A percentile compares a stretch with the other conserved stretches of the same genome.
These are phyloP conservation scores for Chondrus crispus DNA, from an alignment of 23 red algal species.

Conservation along the genomic window DNA sequence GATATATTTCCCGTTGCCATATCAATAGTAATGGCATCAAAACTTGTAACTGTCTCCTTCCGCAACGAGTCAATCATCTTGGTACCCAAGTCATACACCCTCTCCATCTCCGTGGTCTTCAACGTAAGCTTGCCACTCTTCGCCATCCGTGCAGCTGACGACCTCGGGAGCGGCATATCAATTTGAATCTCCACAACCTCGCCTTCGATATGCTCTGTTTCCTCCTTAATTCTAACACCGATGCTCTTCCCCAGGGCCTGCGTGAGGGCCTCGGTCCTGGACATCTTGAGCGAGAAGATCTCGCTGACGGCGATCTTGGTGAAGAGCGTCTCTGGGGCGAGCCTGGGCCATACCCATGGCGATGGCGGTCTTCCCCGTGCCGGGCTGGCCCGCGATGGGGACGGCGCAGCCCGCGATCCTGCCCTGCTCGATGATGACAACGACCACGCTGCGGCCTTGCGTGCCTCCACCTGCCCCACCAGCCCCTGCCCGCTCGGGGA, in stretches of 20 bases:
- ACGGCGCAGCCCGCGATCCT: conserved; percentile 78
- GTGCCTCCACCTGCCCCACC: conserved; percentile 80
- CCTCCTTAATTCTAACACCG: conserved; percentile 89
- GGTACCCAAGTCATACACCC: conserved; percentile 89
- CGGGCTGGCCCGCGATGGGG: conserved; percentile 86
- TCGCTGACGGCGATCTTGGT: conserved; percentile 87
- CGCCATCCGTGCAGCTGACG: conserved; percentile 11
- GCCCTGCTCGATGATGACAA: conserved; percentile 76
- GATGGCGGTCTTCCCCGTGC: conserved; percentile 92
- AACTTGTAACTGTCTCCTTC: conserved; percentile 68
- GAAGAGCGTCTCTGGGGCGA: conserved; percentile 85
- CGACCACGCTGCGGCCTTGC: conserved; percentile 82
- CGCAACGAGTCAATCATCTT: conserved; percentile 87
- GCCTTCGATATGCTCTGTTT: conserved; percentile 94
- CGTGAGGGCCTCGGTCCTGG: conserved; percentile 90
- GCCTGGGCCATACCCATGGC: conserved; percentile 96
- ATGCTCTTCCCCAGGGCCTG: conserved; percentile 84
- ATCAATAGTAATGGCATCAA: conserved; percentile 94
- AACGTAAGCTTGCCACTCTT: conserved; percentile 84
- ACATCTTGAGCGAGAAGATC: conserved; percentile 88
- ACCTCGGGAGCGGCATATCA: conserved; percentile 59
- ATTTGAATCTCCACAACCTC: conserved; percentile 97
- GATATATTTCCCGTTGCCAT: conserved; percentile 87
- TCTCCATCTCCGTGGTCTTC: conserved; percentile 99
- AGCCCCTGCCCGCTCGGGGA: conserved; percentile 61